Evolutionary conservation across 2,329 filamentous ascomycete species (phyloP).

Genomic region (Nemania sp.): DNA sequence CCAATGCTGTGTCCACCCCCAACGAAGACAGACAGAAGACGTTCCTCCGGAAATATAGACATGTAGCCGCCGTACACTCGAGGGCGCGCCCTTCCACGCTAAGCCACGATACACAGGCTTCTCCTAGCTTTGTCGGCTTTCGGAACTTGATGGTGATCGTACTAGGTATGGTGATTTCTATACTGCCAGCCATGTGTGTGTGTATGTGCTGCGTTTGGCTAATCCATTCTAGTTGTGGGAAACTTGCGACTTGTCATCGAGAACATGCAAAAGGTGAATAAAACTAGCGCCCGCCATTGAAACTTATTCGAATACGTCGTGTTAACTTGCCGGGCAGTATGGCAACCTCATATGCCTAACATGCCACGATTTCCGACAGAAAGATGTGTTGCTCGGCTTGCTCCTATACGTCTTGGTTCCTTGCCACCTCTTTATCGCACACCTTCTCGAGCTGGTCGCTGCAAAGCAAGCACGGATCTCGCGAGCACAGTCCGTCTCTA

Average conservation of each 20-base stretch:
- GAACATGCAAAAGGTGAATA: slow-evolving; percentile 84
- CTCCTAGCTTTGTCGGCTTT: slow-evolving; percentile 90
- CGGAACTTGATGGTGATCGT: slow-evolving; percentile 96
- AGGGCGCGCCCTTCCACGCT: slow-evolving; percentile 74
- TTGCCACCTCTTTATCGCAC: slow-evolving; percentile 87
- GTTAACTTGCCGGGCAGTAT: slow-evolving; percentile 62
- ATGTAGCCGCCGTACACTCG: slow-evolving; percentile 86
- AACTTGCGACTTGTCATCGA: slow-evolving; percentile 95
- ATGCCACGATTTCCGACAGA: slow-evolving; percentile 83
- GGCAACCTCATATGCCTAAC: slow-evolving; percentile 90
- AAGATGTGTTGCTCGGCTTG: slow-evolving; percentile 76
- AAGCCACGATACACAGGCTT: slow-evolving; percentile 75
- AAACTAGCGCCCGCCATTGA: slow-evolving; percentile 6
- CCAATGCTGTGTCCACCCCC: neutral
- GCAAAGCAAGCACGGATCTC: slow-evolving; percentile 75
- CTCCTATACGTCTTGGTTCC: slow-evolving; percentile 86
- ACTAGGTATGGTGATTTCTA: slow-evolving; percentile 62
- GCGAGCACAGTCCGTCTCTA: slow-evolving; percentile 57
- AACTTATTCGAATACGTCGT: slow-evolving; percentile 20
- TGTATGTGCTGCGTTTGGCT: slow-evolving; percentile 13
- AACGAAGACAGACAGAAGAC: slow-evolving; percentile 41
- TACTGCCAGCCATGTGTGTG: too few relatives aligned
- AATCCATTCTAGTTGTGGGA: slow-evolving; percentile 70
- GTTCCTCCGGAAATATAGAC: slow-evolving; percentile 75
- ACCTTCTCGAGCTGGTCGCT: slow-evolving; percentile 83